Evolutionary conservation across 306 rosid species (phyloP), one percentile per base, ranked within the genome.

Genomic region (Rosa chinensis): DNA sequence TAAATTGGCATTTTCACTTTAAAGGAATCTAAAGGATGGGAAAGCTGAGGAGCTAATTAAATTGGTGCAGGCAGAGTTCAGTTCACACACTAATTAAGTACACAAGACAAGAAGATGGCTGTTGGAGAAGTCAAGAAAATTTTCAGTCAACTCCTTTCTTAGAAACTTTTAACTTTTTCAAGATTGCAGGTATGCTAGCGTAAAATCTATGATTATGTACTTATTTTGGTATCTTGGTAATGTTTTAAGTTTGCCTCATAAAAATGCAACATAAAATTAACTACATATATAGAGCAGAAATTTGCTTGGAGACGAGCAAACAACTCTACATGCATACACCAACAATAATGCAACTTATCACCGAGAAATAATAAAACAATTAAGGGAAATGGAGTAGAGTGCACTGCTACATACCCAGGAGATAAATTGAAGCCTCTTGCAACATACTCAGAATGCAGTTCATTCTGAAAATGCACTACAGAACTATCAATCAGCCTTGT

Each of bases 391-490:
- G 56, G 50, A 71, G 7, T 47, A 53, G 59, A 45, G 62, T 49
- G 44, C 52, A 40, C 49, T 48, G 75, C 75, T 8, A 73, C 64
- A 73, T 73, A 73, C 66, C 76, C 45, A 28, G 62, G 45, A 69
- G 49, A 58, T n/a, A 58, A 58, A 58, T 25, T 5, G 66, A 25
- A 61, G 39, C 14, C 39, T 61, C 39, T 61, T 25, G 40, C 63
- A 61, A 28, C 40, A 23, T 25, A 25, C 14, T 11, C 17, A 25
- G 66, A 40, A 61, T 25, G 37, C 40, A 10, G 18, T 25, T 10
- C 17, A 1, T 61, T 9, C 66, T 2, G 18, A 8, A 61, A 61
- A 23, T 61, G 66, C 39, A 25, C 6, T 10, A 10, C 8, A 23
- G 37, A 25, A 59, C 32, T 21, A 59, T 25, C 18, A 25, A 23